Evolutionary conservation across 331 rosid genomes (phyloP).

Genomic region (Stylosanthes scabra): DNA sequence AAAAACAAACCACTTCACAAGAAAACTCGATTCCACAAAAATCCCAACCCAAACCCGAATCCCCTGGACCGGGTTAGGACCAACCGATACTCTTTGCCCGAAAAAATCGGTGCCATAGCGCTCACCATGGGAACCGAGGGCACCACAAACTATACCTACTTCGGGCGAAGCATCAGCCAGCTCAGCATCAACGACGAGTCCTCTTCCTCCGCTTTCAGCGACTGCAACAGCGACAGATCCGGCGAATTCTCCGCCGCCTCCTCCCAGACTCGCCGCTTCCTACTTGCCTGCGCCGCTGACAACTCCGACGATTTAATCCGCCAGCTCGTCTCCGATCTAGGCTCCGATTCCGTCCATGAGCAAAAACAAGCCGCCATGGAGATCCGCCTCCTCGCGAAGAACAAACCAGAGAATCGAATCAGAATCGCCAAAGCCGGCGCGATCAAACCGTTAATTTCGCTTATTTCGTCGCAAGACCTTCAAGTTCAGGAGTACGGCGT

Average conservation of each 20-base stretch:
- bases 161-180: constrained; percentile 66
- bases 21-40: background rate
- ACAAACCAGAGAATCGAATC: constrained; percentile 80
- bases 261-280: constrained; percentile 63
- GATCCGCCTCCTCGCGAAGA: constrained; percentile 89
- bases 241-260: constrained; percentile 78
- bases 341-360: constrained; percentile 72
- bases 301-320: constrained; percentile 81
- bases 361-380: constrained; percentile 97
- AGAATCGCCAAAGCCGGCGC: constrained; percentile 83
- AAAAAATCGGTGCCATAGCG: background rate
- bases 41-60: background rate
- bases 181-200: constrained; percentile 62
- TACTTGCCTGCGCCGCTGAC: constrained; percentile 69
- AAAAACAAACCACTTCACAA: background rate
- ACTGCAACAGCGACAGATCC: constrained; percentile 95
- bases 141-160: constrained; percentile 39
- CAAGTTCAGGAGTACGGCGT: constrained; percentile 96
- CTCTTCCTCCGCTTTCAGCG: constrained; percentile 89
- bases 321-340: constrained; percentile 74
- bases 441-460: constrained; percentile 71
- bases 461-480: constrained; percentile 66
- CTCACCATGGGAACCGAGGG: constrained; percentile 51
- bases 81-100: background rate
- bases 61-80: background rate